phyloP scores from a whole-genome alignment of 73 alveolate species.

The Paramecium biaurelia region DNA sequence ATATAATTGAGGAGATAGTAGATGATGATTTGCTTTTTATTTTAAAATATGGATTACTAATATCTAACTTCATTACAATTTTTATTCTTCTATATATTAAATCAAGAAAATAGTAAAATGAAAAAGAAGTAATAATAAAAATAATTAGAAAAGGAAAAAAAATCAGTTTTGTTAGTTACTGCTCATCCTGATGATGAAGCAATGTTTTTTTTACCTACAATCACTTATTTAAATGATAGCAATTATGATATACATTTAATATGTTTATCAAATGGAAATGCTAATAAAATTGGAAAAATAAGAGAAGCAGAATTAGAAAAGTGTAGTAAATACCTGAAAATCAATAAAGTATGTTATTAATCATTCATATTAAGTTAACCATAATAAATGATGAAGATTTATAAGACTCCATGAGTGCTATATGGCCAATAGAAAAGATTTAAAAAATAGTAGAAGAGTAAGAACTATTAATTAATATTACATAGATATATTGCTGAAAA shows the following conservation, averaged over 20 bases:
- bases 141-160: slow-evolving; percentile 18
- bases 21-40: slow-evolving; percentile 47
- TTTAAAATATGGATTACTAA: slow-evolving; percentile 52
- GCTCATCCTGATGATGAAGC: slow-evolving; percentile 98
- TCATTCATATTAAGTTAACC: not conserved
- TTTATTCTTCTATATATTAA: slow-evolving; percentile 24
- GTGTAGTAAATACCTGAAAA: slow-evolving; percentile 70
- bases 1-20: not conserved
- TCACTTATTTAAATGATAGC: slow-evolving; percentile 60
- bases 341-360: slow-evolving; percentile 21
- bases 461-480: not conserved
- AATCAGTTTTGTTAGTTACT: slow-evolving; percentile 78
- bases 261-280: slow-evolving; percentile 88
- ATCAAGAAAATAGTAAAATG: not conserved
- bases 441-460: slow-evolving; percentile 65
- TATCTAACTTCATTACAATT: slow-evolving; percentile 49
- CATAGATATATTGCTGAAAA: slow-evolving; percentile 47
- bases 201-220: slow-evolving; percentile 94
- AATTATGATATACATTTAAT: slow-evolving; percentile 72
- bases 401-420: slow-evolving; percentile 78
- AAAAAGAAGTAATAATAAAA: not conserved
- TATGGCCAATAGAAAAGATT: slow-evolving; percentile 77
- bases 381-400: slow-evolving; percentile 77
- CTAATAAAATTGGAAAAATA: slow-evolving; percentile 81
- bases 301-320: slow-evolving; percentile 88